phyloP scores from a whole-genome alignment of 2,329 filamentous ascomycete genomes.

The Neofusicoccum laricinum region DNA sequence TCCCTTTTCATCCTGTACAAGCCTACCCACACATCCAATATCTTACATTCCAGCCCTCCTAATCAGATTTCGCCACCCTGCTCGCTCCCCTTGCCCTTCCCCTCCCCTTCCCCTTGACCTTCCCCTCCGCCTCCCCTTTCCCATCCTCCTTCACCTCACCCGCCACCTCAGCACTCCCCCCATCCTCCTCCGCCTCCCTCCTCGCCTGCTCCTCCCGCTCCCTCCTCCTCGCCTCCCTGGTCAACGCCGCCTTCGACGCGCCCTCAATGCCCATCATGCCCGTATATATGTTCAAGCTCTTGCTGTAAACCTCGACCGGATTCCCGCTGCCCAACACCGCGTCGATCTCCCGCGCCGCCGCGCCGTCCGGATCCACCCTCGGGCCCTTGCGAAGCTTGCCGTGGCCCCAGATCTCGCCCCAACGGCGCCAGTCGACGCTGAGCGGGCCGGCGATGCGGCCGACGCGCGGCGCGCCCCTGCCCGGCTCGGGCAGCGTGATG shows the following conservation, averaged over 20 bases:
- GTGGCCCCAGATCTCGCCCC: constrained; percentile 62
- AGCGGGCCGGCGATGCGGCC: constrained; percentile 63
- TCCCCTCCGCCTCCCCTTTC: neutral
- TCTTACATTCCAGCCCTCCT: no score
- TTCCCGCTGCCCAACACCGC: neutral
- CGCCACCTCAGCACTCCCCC: neutral
- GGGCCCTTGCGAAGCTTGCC: no score
- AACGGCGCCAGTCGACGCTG: constrained; percentile 55
- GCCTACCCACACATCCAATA: no score
- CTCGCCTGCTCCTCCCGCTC: neutral
- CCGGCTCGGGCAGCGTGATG: constrained; percentile 79
- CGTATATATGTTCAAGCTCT: neutral
- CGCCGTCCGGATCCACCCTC: no score
- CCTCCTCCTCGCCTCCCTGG: neutral
- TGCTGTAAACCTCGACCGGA: neutral
- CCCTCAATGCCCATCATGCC: neutral
- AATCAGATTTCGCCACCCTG: no score
- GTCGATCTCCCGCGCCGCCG: neutral
- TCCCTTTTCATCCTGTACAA: no score
- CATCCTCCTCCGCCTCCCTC: neutral
- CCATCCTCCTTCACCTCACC: neutral
- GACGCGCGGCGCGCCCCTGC: constrained; percentile 62
- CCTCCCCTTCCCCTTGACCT: neutral
- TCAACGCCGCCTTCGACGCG: neutral
- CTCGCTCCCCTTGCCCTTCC: no score